phyloP scores from a whole-genome alignment of 202 grass and related monocot species.

The Eragrostis tef region DNA sequence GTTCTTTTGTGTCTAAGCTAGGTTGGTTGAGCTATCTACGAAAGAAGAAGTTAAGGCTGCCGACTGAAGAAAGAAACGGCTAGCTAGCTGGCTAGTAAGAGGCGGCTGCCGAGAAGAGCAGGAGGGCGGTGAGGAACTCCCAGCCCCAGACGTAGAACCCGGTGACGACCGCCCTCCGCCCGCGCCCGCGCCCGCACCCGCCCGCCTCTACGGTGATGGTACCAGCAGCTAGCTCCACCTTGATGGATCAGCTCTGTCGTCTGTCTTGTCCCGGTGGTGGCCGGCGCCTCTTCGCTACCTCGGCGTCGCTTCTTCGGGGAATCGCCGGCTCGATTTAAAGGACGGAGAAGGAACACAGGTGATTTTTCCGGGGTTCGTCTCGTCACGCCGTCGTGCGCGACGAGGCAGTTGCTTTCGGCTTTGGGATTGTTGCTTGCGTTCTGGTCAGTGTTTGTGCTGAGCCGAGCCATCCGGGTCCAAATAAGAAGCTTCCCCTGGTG shows the following conservation, averaged over 20 bases:
- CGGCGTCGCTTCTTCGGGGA: background rate
- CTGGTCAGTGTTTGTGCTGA: background rate
- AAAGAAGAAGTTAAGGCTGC: background rate
- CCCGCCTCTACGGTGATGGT: slow-evolving; percentile 33
- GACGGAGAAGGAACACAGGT: background rate
- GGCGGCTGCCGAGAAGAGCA: slow-evolving; percentile 70
- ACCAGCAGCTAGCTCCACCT: background rate
- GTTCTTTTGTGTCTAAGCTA: slow-evolving; percentile 12
- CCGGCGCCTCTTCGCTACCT: background rate
- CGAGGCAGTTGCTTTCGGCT: slow-evolving; percentile 37
- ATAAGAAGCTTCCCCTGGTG: slow-evolving; percentile 52
- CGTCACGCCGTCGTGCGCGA: slow-evolving; percentile 38
- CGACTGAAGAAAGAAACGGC: too few species aligned
- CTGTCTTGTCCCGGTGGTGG: background rate
- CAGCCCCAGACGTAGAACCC: slow-evolving; percentile 97
- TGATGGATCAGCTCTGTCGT: too few species aligned
- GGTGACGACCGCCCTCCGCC: slow-evolving; percentile 58
- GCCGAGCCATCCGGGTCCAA: slow-evolving; percentile 37
- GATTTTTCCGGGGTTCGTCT: background rate
- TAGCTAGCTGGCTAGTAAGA: slow-evolving; percentile 19
- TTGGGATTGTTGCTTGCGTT: background rate
- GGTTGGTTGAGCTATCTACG: background rate
- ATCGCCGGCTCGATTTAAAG: slow-evolving; percentile 28
- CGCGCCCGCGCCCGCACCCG: slow-evolving; percentile 46
- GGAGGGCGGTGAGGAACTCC: slow-evolving; percentile 90